A percentile compares a stretch with the other conserved stretches of the same genome.
phyloP scores from a whole-genome alignment of 192 early-diverging fungal species.

The Coemansia nantahalensis region DNA sequence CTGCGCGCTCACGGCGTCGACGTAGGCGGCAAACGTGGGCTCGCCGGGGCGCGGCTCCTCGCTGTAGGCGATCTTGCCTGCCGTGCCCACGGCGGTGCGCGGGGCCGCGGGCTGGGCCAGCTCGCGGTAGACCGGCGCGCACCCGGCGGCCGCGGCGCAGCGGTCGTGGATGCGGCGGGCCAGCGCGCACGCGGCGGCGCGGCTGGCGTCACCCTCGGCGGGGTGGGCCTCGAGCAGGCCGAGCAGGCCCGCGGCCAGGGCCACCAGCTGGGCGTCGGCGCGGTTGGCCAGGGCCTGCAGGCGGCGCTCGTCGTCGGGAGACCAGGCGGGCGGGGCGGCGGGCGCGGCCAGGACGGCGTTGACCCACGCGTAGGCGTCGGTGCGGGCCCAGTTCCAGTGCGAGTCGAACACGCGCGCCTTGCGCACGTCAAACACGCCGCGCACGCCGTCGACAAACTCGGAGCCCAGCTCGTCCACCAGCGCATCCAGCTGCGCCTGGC shows the following conservation, averaged over 20 bases:
- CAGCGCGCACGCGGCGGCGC: constrained; percentile 40
- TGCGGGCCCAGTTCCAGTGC: constrained; percentile 93
- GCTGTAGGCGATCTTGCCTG: constrained; percentile 71
- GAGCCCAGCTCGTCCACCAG: constrained; percentile 84
- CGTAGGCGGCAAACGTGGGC: constrained; percentile 82
- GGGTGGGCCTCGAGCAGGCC: constrained; percentile 65
- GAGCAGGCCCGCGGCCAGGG: constrained; percentile 69
- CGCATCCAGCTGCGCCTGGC: constrained; percentile 74
- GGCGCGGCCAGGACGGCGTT: constrained; percentile 77
- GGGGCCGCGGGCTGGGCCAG: constrained; percentile 77
- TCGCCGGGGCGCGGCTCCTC: constrained; percentile 72
- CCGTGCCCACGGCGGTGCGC: constrained; percentile 63
- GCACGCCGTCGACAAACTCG: constrained; percentile 81
- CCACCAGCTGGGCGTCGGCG: constrained; percentile 12
- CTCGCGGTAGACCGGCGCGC: constrained; percentile 74
- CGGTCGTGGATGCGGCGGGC: constrained; percentile 54
- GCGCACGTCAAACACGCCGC: constrained; percentile 70
- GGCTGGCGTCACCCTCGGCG: constrained; percentile 23
- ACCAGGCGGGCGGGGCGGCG: constrained; percentile 69
- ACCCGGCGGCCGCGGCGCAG: constrained; percentile 56
- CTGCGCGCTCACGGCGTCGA: constrained; percentile 66
- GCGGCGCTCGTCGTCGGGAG: constrained; percentile 14
- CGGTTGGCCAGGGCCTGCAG: constrained; percentile 72
- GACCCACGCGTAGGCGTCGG: constrained; percentile 48
- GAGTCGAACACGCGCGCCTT: constrained; percentile 90